Percentiles rank a stretch among this genome's conserved stretches.
Conservation (phyloP, 2,329 filamentous ascomycete genomes). For the Parasarocladium wereldwijsianum region DNA sequence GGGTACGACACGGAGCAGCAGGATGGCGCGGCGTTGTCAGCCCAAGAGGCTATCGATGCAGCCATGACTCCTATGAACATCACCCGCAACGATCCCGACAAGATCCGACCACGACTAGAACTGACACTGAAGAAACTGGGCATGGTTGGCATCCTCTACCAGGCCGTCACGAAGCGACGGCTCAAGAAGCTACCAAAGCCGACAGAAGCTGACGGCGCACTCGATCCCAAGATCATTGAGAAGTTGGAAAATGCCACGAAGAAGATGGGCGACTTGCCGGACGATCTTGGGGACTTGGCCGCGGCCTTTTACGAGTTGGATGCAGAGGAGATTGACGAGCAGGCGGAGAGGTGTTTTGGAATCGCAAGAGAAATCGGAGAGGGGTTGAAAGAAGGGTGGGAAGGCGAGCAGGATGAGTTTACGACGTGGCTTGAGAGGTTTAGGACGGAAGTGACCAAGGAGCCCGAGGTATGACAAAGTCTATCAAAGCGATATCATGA, state of each 20-base stretch:
- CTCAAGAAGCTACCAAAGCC: slow-evolving; percentile 42
- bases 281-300: slow-evolving; percentile 56
- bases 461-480: too few relatives aligned
- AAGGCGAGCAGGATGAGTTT: slow-evolving; percentile 58
- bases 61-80: slow-evolving; percentile 52
- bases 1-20: slow-evolving; percentile 24
- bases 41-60: slow-evolving; percentile 50
- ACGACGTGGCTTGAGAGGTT: slow-evolving; percentile 57
- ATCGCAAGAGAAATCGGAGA: slow-evolving; percentile 42
- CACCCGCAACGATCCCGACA: slow-evolving; percentile 46
- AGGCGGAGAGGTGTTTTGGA: slow-evolving; percentile 43
- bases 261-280: slow-evolving; percentile 44
- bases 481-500: too few relatives aligned
- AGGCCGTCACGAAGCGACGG: slow-evolving; percentile 54
- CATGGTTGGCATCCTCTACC: slow-evolving; percentile 53
- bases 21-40: slow-evolving; percentile 16
- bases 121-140: slow-evolving; percentile 49
- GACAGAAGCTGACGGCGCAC: slow-evolving; percentile 16
- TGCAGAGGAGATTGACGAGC: slow-evolving; percentile 38
- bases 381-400: slow-evolving; percentile 45
- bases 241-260: slow-evolving; percentile 41
- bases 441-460: slow-evolving; percentile 34
- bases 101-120: slow-evolving; percentile 51
- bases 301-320: slow-evolving; percentile 59
- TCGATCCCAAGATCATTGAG: slow-evolving; percentile 7